Conservation (phyloP, 306 rosid genomes). For the Potentilla sterilis region DNA sequence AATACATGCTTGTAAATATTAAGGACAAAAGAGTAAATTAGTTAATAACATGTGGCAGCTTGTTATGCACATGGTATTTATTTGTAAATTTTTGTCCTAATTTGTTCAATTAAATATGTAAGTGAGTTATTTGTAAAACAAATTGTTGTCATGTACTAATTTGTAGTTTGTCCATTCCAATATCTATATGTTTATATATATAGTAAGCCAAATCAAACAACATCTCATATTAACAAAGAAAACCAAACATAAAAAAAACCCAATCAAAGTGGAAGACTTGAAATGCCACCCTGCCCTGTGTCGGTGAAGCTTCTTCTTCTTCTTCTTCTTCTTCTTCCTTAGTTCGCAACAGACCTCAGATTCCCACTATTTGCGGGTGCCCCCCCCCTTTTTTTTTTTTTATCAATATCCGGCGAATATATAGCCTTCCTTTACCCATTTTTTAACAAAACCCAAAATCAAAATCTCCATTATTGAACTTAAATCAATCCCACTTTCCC, state of each 20-base stretch:
- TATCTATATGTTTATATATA: not conserved
- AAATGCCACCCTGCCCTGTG: slow-evolving; percentile 13
- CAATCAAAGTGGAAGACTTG: slow-evolving; percentile 1
- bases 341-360: slow-evolving; percentile 1
- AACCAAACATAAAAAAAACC: not conserved
- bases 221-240: not conserved
- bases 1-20: no score
- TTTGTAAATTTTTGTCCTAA: no score
- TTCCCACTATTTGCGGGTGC: slow-evolving; percentile 17
- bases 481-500: slow-evolving; percentile 32
- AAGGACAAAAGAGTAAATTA: no score
- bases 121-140: no score
- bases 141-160: no score
- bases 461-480: not conserved
- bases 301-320: slow-evolving; percentile 20
- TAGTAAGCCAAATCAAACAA: not conserved
- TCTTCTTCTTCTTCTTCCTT: not conserved
- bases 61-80: no score
- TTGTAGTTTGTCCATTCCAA: no score
- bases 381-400: not conserved
- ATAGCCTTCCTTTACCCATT: not conserved
- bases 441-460: not conserved
- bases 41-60: no score
- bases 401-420: slow-evolving; percentile 13
- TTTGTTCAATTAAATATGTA: no score